Percentiles rank a stretch among this genome's conserved stretches.
These are phyloP conservation scores for Colletotrichum gigasporum DNA, from an alignment of 2,329 filamentous ascomycete genomes.

Conservation along the genomic window DNA sequence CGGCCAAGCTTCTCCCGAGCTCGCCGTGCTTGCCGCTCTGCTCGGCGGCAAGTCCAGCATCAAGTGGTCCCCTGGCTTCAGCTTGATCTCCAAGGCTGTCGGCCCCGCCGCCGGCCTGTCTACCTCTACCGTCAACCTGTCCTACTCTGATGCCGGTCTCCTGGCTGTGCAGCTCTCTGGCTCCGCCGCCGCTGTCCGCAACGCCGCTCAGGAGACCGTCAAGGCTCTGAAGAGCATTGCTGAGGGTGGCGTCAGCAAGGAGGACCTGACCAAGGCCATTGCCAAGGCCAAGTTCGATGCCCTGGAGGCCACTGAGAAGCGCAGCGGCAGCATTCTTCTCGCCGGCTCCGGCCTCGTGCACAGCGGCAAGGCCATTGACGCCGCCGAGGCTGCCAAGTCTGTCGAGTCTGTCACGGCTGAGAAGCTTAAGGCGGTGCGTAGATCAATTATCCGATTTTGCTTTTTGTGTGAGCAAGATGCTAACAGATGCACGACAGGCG, in stretches of 20 bases:
- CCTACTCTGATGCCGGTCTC: slow-evolving; percentile 95
- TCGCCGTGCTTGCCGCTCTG: slow-evolving; percentile 85
- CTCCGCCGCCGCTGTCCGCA: slow-evolving; percentile 75
- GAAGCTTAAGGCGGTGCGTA: slow-evolving; percentile 84
- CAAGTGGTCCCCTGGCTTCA: slow-evolving; percentile 97
- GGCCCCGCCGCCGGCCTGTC: slow-evolving; percentile 72
- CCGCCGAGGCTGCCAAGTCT: slow-evolving; percentile 80
- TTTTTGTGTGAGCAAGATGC: slow-evolving; percentile 33
- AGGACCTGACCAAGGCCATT: slow-evolving; percentile 91
- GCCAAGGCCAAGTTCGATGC: slow-evolving; percentile 94
- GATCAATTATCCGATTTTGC: background rate
- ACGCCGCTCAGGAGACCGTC: slow-evolving; percentile 79
- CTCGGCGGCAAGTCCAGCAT: slow-evolving; percentile 91
- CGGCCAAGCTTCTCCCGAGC: slow-evolving; percentile 86
- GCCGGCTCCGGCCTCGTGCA: slow-evolving; percentile 87
- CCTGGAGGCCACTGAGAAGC: slow-evolving; percentile 82
- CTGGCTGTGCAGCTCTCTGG: slow-evolving; percentile 85
- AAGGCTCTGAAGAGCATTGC: slow-evolving; percentile 85
- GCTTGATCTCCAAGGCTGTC: slow-evolving; percentile 83
- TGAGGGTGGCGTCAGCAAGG: slow-evolving; percentile 78
- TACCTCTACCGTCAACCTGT: slow-evolving; percentile 78
- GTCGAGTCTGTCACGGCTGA: slow-evolving; percentile 85
- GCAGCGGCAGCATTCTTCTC: slow-evolving; percentile 79
- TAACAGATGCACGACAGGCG: slow-evolving; percentile 63
- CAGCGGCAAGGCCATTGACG: slow-evolving; percentile 83